Evolutionary conservation across 352 stramenopile genomes (phyloP).

Genomic region (Plasmopara viticola): DNA sequence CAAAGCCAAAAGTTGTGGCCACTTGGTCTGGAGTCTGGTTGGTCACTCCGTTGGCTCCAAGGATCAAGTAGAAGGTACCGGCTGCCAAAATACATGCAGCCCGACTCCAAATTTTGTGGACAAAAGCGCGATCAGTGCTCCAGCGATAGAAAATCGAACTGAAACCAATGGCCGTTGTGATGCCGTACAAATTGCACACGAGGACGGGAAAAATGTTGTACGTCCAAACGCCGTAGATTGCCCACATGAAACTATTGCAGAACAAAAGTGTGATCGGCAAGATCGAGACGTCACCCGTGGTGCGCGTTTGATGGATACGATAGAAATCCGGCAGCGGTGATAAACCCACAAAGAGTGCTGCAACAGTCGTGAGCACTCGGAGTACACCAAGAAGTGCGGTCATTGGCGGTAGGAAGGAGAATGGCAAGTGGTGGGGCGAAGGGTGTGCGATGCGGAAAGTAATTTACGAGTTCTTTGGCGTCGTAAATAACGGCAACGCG

Average conservation of each 20-base stretch:
- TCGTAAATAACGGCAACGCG: too few relatives aligned
- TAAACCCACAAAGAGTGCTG: constrained; percentile 25
- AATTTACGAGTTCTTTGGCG: too few relatives aligned
- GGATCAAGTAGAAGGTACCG: constrained; percentile 22
- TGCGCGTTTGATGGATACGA: constrained; percentile 24
- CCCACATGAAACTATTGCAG: constrained; percentile 32
- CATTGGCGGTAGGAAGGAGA: neutral
- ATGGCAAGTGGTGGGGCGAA: neutral
- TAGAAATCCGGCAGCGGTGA: constrained; percentile 29
- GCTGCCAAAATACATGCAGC: constrained; percentile 11
- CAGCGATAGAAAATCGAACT: constrained; percentile 26
- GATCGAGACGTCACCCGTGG: constrained; percentile 26
- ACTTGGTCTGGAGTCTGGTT: constrained; percentile 23
- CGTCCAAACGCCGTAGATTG: constrained; percentile 34
- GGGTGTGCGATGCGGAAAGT: neutral
- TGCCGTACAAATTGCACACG: constrained; percentile 25
- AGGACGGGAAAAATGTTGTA: constrained; percentile 30
- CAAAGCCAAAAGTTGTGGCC: constrained; percentile 19
- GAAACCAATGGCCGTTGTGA: constrained; percentile 20
- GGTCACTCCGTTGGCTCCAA: constrained; percentile 21
- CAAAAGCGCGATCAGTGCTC: constrained; percentile 17
- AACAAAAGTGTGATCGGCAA: constrained; percentile 28
- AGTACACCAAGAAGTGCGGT: constrained; percentile 13
- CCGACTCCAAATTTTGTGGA: constrained; percentile 19
- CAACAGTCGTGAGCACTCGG: constrained; percentile 25